Evolutionary conservation across 495 filamentous ascomycete species (phyloP), one percentile per base, ranked within the genome.

Genomic region (Trichoderma asperelloides): DNA sequence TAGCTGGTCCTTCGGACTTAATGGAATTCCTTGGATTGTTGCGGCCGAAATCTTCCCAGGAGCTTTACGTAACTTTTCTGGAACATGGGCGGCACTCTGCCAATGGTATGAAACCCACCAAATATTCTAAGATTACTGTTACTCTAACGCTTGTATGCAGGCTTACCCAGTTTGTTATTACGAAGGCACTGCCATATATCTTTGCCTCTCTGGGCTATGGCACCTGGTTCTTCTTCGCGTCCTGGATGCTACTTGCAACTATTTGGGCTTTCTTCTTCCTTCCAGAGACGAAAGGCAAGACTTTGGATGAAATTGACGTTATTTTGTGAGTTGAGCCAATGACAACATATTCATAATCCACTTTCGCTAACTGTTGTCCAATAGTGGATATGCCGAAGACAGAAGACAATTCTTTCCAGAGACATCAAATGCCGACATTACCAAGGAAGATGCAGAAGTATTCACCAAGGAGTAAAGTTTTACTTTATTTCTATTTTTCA

Each of bases 291-390:
- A 84, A 86, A 13, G 85, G 85, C 69, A 85, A 87, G 63, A 87
- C 83, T 16, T 78, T 91, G 16, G 88, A 91, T 68, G 87, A 91
- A 72, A 87, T 91, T 76, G 88, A 90, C 69, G 78, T 79, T 64
- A 88, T 90, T 13, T 60, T 60, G 55, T 60, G 28, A 12, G 55
- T 30, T 12, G 6, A 16, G 15, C 55, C 1, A 9, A 1, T 23
- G 2, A 16, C 16, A 13, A 13, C 28, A 18, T 25, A n/a, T 1
- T 12, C 11, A 30, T 25, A 30, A 18, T 2, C 5, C 25, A 33
- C 2, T 13, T 73, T 90, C 90, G 23, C 55, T 60, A 2, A 60
- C 55, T 25, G 0, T 33, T 15, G 12, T 30, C 2, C 16, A 11
- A 30, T 18, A 60, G 55, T 18, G 55, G 55, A 60, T 60, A 60